Conservation (phyloP, 2,329 filamentous ascomycete species). For the Didymella pomorum region DNA sequence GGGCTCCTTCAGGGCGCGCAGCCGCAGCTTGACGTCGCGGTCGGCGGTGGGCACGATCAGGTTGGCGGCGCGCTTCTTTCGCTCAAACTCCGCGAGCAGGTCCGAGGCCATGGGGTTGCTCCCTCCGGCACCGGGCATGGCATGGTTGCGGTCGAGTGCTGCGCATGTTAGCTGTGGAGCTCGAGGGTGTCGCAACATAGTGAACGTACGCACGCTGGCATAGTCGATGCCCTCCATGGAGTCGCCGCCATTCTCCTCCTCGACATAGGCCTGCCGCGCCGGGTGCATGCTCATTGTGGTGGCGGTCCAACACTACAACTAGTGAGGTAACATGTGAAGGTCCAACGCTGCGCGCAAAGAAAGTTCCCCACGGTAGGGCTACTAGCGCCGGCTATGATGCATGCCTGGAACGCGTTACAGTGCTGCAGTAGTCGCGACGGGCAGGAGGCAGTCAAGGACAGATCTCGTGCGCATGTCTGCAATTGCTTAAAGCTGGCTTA, state of each 20-base stretch:
- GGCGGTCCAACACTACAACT: constrained; percentile 11
- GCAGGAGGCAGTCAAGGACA: neutral
- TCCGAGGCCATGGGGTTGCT: constrained; percentile 84
- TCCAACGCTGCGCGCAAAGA: constrained; percentile 21
- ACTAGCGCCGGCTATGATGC: constrained; percentile 32
- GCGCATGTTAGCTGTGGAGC: constrained; percentile 7
- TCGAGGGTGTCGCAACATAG: no score
- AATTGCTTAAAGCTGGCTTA: neutral
- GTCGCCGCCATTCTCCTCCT: constrained; percentile 73
- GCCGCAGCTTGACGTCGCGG: constrained; percentile 73
- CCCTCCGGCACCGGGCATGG: constrained; percentile 72
- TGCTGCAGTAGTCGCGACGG: constrained; percentile 12
- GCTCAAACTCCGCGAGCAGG: constrained; percentile 86
- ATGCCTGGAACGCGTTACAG: constrained; percentile 8
- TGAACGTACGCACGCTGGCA: constrained; percentile 67
- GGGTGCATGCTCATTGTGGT: constrained; percentile 73
- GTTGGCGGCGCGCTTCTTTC: constrained; percentile 86
- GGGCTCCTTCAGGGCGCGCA: constrained; percentile 90
- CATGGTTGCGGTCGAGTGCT: constrained; percentile 83
- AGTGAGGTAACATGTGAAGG: no score
- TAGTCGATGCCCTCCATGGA: constrained; percentile 67
- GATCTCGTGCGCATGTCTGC: neutral
- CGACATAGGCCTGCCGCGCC: constrained; percentile 89
- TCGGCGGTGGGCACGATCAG: constrained; percentile 96
- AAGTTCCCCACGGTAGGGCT: constrained; percentile 42